phyloP scores from a whole-genome alignment of 805 yeast genomes.

The Monosporozyma solicola region DNA sequence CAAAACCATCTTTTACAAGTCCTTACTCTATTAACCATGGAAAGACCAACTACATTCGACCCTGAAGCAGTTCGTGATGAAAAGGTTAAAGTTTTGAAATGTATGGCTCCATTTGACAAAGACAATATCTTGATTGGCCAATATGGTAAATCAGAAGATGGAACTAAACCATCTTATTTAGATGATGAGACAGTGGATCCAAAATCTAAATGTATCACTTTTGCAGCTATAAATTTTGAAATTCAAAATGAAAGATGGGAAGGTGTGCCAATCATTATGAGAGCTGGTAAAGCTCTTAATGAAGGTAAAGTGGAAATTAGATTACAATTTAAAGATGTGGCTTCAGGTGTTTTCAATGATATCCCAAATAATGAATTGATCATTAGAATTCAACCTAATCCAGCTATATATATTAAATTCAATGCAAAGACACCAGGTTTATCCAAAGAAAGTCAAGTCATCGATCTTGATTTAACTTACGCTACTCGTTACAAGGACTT shows the following conservation, averaged over 20 bases:
- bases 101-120: constrained; percentile 58
- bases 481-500: constrained; percentile 70
- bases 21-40: constrained; percentile 87
- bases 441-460: constrained; percentile 67
- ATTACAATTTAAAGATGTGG: constrained; percentile 81
- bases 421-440: constrained; percentile 93
- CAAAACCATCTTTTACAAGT: constrained; percentile 95
- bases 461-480: constrained; percentile 88
- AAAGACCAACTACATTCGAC: constrained; percentile 82
- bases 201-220: constrained; percentile 82
- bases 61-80: constrained; percentile 95
- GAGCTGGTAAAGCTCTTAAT: constrained; percentile 97
- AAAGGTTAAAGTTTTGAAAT: constrained; percentile 85
- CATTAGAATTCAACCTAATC: constrained; percentile 88
- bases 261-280: constrained; percentile 90
- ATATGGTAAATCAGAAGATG: constrained; percentile 76
- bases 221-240: constrained; percentile 71
- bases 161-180: constrained; percentile 78
- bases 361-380: constrained; percentile 90
- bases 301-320: constrained; percentile 92
- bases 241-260: constrained; percentile 95
- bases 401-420: constrained; percentile 87
- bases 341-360: constrained; percentile 69
- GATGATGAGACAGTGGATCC: constrained; percentile 86
- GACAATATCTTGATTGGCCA: constrained; percentile 78